Conservation (phyloP, 805 yeast species). For the Alloascoidea hylecoeti region DNA sequence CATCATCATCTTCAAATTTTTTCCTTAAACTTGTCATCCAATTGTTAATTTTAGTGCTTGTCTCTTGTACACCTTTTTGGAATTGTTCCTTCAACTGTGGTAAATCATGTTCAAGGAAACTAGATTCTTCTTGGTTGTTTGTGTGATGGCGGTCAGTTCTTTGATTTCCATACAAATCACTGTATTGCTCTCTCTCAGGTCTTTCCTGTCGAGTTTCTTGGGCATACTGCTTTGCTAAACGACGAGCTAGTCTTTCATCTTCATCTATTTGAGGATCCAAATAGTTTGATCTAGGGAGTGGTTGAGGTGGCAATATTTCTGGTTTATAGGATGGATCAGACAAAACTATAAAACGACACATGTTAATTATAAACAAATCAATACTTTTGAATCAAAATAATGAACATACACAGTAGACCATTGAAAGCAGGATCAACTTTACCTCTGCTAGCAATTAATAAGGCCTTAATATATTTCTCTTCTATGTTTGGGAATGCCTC, state of each 20-base stretch:
- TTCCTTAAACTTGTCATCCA: slow-evolving; percentile 66
- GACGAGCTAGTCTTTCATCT: slow-evolving; percentile 77
- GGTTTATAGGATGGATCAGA: not conserved
- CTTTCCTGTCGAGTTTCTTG: slow-evolving; percentile 6
- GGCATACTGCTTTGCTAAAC: slow-evolving; percentile 54
- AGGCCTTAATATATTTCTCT: slow-evolving; percentile 56
- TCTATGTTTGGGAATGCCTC: slow-evolving; percentile 84
- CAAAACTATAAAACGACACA: no score
- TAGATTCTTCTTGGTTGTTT: slow-evolving; percentile 6
- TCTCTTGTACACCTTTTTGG: slow-evolving; percentile 67
- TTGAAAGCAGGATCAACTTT: slow-evolving; percentile 76
- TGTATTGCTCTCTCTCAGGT: slow-evolving; percentile 4
- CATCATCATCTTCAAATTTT: slow-evolving; percentile 25
- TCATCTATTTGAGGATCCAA: slow-evolving; percentile 20
- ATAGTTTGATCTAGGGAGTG: no score
- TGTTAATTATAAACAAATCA: no score
- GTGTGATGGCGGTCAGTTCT: not conserved
- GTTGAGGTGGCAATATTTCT: not conserved
- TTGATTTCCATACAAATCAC: slow-evolving; percentile 1
- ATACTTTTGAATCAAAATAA: no score
- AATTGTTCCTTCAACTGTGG: slow-evolving; percentile 52
- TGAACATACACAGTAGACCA: slow-evolving; percentile 69
- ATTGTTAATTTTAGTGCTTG: slow-evolving; percentile 56
- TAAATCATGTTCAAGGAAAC: slow-evolving; percentile 20
- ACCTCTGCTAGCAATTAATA: slow-evolving; percentile 77